Conservation (phyloP, 1,139 yeast species). For the Pichia sp. region DNA sequence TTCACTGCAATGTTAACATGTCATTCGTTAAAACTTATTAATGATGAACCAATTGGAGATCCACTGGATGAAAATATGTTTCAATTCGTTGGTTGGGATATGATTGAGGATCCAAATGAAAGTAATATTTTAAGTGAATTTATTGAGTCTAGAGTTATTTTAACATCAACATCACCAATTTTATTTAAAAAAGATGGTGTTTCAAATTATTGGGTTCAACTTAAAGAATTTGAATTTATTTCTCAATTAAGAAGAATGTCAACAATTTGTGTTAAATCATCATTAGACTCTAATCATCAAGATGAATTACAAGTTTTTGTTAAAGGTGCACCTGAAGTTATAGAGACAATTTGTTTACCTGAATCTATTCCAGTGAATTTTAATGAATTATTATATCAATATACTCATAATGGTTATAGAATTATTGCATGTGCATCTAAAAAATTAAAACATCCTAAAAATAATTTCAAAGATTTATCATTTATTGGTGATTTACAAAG, state of each 20-base stretch:
- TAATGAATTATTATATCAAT: conserved; percentile 66
- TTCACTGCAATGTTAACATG: conserved; percentile 69
- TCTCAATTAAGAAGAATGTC: conserved; percentile 88
- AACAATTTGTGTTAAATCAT: conserved; percentile 47
- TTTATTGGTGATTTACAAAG: conserved; percentile 38
- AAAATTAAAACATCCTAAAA: conserved; percentile 26
- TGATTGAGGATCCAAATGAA: conserved; percentile 55
- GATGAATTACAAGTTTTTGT: conserved; percentile 44
- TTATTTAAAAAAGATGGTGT: conserved; percentile 33
- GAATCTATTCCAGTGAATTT: conserved; percentile 69
- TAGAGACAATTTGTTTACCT: conserved; percentile 66
- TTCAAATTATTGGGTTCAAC: conserved; percentile 33
- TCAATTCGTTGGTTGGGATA: conserved; percentile 73
- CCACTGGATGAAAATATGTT: conserved; percentile 93
- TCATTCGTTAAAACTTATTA: conserved; percentile 78
- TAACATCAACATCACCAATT: conserved; percentile 42
- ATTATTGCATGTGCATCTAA: conserved; percentile 93
- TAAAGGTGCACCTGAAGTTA: conserved; percentile 98
- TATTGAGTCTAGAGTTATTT: conserved; percentile 29
- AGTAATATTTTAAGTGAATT: conserved; percentile 28
- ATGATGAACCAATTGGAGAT: conserved; percentile 80
- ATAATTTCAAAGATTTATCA: conserved; percentile 30
- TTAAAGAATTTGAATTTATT: conserved; percentile 77
- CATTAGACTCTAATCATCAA: conserved; percentile 24
- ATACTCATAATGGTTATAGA: conserved; percentile 90